Evolutionary conservation across 2,329 filamentous ascomycete species (phyloP), one percentile per base, ranked within the genome.

Genomic region (Diaporthe sp.): DNA sequence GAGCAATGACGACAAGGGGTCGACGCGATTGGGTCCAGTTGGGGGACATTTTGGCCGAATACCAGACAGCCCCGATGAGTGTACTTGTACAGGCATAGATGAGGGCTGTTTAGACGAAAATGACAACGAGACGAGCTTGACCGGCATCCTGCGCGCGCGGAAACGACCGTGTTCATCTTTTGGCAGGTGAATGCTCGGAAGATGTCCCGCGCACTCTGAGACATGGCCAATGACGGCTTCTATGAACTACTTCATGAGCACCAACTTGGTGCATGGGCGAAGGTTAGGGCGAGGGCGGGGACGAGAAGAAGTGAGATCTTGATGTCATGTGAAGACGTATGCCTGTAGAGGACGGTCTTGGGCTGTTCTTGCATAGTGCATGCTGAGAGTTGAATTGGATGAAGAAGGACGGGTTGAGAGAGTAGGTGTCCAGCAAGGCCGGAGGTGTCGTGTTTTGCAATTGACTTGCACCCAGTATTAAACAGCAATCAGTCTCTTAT

Each of bases 51-150:
- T n/a, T 15, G 35, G 51, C 53, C 37, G 17, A 12, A 42, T 27
- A 56, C 37, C 35, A 13, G 56, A 59, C 30, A 30, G 35, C 39
- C 30, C 42, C 30, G 47, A 47, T 50, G 30, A 71, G 65, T 75
- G 63, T 76, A 75, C 70, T 75, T 72, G 51, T 75, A 75, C 70
- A 71, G 39, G 39, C 37, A 58, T 76, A 76, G 73, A 75, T 22
- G 65, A 75, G 53, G 72, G 66, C 72, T 71, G 71, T 70, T 71
- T 75, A 71, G 72, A 75, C 35, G 55, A 47, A 39, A 63, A 69
- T 68, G 55, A 58, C 22, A 71, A 72, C 66, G 55, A n/a, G 25
- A 72, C 32, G 68, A 65, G 69, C 35, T 56, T 69, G 68, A 74
- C 39, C 27, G 25, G 37, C 35, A 30, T 61, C 22, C 35, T 22